Conservation (phyloP, 148 eudicot species). For the Chenopodium formosanum region DNA sequence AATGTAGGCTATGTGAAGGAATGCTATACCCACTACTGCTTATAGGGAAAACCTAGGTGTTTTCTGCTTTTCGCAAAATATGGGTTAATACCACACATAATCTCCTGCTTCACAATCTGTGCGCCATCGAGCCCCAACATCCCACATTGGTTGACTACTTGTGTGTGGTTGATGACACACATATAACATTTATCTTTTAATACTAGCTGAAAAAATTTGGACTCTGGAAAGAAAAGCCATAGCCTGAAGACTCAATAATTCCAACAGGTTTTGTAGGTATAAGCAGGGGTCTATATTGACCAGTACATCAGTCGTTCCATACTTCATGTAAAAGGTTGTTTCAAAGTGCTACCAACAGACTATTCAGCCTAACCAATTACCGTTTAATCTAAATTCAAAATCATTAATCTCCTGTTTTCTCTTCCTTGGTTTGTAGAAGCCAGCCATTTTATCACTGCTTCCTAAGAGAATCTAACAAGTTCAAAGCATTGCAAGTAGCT, state of each 20-base stretch:
- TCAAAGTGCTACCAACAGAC: background rate
- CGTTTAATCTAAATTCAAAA: background rate
- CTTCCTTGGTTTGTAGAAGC: background rate
- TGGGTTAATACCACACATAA: background rate
- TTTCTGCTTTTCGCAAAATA: background rate
- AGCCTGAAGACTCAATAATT: background rate
- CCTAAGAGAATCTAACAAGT: background rate
- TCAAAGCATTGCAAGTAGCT: background rate
- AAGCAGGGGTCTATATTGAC: background rate
- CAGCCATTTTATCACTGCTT: too few relatives aligned
- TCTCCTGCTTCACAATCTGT: background rate
- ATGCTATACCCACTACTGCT: too few relatives aligned
- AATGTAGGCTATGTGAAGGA: too few relatives aligned
- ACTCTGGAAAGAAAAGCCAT: conserved; percentile 1
- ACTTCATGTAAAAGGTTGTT: background rate
- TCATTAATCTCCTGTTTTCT: too few relatives aligned
- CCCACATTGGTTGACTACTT: background rate
- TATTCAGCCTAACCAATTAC: background rate
- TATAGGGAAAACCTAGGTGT: background rate
- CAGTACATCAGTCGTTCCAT: background rate
- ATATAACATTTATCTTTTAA: background rate
- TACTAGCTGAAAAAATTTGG: background rate
- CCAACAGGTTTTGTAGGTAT: background rate
- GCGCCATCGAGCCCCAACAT: background rate
- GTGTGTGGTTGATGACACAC: background rate